Evolutionary conservation across 345 rosid genomes (phyloP).

Genomic region (Erucastrum elatum): DNA sequence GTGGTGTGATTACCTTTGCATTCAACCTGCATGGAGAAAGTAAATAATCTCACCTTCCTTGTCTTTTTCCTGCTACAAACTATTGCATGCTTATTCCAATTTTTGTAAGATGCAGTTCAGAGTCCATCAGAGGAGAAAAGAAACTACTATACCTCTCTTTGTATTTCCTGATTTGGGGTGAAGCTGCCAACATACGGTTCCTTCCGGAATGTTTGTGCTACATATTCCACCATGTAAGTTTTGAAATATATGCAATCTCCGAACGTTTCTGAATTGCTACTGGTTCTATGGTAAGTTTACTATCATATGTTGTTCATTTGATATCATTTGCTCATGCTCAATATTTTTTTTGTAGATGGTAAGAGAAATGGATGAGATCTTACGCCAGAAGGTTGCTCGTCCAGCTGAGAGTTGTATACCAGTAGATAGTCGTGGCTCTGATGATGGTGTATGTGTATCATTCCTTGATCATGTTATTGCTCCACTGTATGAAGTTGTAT

Average conservation of each 20-base stretch:
- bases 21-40: constrained; percentile 91
- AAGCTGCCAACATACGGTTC: constrained; percentile 80
- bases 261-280: constrained; percentile 8
- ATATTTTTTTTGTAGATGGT: constrained; percentile 60
- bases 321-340: constrained; percentile 17
- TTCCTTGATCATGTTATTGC: constrained; percentile 79
- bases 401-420: constrained; percentile 77
- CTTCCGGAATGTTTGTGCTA: constrained; percentile 95
- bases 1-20: constrained; percentile 85
- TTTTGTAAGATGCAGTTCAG: constrained; percentile 59
- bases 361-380: constrained; percentile 86
- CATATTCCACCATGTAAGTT: constrained; percentile 91
- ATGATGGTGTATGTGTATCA: constrained; percentile 59
- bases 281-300: neutral
- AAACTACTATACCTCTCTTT: constrained; percentile 72
- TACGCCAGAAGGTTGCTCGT: constrained; percentile 70
- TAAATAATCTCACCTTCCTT: constrained; percentile 36
- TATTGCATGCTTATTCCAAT: constrained; percentile 22
- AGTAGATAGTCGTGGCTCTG: constrained; percentile 62
- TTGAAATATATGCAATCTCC: neutral
- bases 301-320: neutral
- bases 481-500: constrained; percentile 78
- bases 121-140: constrained; percentile 74
- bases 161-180: constrained; percentile 94
- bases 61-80: constrained; percentile 26